Conservation (phyloP, 495 filamentous ascomycete species). For the Extremus antarcticus region DNA sequence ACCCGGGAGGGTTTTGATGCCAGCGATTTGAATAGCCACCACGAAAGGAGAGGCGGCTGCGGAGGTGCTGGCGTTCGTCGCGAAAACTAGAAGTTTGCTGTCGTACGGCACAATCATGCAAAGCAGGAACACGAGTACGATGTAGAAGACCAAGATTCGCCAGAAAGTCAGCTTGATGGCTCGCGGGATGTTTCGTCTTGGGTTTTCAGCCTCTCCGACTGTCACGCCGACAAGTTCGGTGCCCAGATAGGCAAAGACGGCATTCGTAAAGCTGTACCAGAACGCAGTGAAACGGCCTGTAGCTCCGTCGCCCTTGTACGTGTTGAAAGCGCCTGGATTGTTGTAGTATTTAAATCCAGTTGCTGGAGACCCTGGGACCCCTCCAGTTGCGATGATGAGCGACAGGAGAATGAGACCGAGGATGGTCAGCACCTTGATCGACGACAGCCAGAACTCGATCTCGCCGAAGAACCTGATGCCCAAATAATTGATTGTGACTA, state of each 20-base stretch:
- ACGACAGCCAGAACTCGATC: constrained; percentile 32
- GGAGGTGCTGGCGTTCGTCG: constrained; percentile 49
- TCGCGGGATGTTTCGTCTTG: constrained; percentile 62
- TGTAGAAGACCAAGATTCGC: constrained; percentile 77
- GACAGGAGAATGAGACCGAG: constrained; percentile 42
- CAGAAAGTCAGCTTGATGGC: constrained; percentile 75
- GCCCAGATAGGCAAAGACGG: constrained; percentile 39
- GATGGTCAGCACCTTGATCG: constrained; percentile 37
- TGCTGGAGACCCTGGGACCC: constrained; percentile 44
- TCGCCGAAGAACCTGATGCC: constrained; percentile 42
- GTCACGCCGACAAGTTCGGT: constrained; percentile 62
- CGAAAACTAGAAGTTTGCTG: constrained; percentile 25
- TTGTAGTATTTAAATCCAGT: constrained; percentile 63
- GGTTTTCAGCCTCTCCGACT: constrained; percentile 68
- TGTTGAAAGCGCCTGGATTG: constrained; percentile 54
- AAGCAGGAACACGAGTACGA: constrained; percentile 41
- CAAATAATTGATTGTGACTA: constrained; percentile 40
- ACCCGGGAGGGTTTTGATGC: constrained; percentile 53
- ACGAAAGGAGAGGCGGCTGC: constrained; percentile 58
- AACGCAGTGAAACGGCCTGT: constrained; percentile 34
- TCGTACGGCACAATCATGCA: constrained; percentile 41
- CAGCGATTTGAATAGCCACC: constrained; percentile 49
- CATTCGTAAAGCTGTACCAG: constrained; percentile 27
- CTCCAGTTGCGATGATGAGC: constrained; percentile 56
- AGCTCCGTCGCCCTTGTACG: constrained; percentile 34